These are phyloP conservation scores for Hypsizygus ulmarius DNA, from an alignment of 1,284 basidiomycete species.

Conservation along the genomic window DNA sequence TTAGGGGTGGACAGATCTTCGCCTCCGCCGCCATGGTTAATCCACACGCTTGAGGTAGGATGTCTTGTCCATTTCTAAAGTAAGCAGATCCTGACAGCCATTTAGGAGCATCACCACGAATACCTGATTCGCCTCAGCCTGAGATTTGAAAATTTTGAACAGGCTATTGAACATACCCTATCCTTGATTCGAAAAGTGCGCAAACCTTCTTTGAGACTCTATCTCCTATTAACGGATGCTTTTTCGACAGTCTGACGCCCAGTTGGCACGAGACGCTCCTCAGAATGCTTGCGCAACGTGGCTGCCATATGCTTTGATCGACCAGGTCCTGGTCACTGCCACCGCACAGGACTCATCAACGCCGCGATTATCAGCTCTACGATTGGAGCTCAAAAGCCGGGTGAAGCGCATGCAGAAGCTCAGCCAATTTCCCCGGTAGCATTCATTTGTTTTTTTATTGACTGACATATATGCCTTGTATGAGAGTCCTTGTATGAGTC, in stretches of 20 bases:
- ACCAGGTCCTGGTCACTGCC: conserved; percentile 77
- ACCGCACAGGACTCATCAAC: conserved; percentile 51
- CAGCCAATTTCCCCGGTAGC: conserved; percentile 26
- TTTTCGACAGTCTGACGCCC: conserved; percentile 50
- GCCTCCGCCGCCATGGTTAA: conserved; percentile 80
- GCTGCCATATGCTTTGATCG: conserved; percentile 84
- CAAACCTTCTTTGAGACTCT: conserved; percentile 8
- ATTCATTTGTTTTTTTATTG: background rate
- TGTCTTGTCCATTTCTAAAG: background rate
- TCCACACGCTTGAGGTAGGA: conserved; percentile 67
- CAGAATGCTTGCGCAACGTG: conserved; percentile 64
- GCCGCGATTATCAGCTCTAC: conserved; percentile 48
- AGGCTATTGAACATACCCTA: conserved; percentile 73
- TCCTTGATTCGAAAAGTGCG: conserved; percentile 70
- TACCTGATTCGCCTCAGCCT: conserved; percentile 74
- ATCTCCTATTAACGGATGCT: background rate
- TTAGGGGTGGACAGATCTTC: conserved; percentile 62
- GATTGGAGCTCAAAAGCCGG: conserved; percentile 56
- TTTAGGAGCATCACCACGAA: conserved; percentile 70
- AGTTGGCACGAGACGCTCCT: conserved; percentile 53
- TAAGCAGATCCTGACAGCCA: conserved; percentile 14
- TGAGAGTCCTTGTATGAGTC: too few species aligned
- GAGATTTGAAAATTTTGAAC: conserved; percentile 75
- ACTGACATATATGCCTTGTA: background rate
- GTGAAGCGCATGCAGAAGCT: conserved; percentile 64